Evolutionary conservation across 345 rosid species (phyloP).

Genomic region (Arabis hirsuta): DNA sequence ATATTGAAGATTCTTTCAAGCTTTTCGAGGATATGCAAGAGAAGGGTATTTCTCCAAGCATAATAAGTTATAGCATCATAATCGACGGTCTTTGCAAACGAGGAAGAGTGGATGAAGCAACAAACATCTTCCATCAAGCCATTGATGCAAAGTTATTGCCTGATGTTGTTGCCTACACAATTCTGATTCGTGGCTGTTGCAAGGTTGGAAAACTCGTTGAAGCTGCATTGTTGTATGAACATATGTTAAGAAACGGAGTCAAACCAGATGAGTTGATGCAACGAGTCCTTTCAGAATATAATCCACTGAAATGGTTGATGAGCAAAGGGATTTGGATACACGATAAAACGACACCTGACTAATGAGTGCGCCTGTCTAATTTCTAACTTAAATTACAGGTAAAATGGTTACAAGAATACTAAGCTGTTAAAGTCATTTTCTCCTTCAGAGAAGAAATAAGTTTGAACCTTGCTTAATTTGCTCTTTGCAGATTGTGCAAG

Average conservation of each 20-base stretch:
- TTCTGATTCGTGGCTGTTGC: conserved; percentile 59
- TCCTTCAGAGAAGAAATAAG: too few species aligned
- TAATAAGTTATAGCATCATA: conserved; percentile 56
- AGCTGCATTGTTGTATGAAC: conserved; percentile 48
- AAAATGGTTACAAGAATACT: background rate
- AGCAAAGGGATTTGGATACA: conserved; percentile 15
- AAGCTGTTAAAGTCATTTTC: too few species aligned
- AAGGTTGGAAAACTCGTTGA: conserved; percentile 53
- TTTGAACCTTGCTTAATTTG: too few species aligned
- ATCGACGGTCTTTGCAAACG: conserved; percentile 59
- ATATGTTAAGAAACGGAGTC: conserved; percentile 49
- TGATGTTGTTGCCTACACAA: conserved; percentile 54
- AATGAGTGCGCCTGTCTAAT: background rate
- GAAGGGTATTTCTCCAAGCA: conserved; percentile 49
- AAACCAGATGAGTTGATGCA: conserved; percentile 50
- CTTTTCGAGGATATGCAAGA: conserved; percentile 56
- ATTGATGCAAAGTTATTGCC: conserved; percentile 46
- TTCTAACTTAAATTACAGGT: background rate
- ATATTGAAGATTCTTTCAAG: conserved; percentile 47
- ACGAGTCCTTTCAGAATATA: conserved; percentile 45
- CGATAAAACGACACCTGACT: conserved; percentile 3
- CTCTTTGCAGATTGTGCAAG: too few species aligned
- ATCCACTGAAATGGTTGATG: conserved; percentile 34
- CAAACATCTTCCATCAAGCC: conserved; percentile 46
- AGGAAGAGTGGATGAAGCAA: conserved; percentile 53